phyloP scores from a whole-genome alignment of 345 rosid genomes.

The Geranium brycei region DNA sequence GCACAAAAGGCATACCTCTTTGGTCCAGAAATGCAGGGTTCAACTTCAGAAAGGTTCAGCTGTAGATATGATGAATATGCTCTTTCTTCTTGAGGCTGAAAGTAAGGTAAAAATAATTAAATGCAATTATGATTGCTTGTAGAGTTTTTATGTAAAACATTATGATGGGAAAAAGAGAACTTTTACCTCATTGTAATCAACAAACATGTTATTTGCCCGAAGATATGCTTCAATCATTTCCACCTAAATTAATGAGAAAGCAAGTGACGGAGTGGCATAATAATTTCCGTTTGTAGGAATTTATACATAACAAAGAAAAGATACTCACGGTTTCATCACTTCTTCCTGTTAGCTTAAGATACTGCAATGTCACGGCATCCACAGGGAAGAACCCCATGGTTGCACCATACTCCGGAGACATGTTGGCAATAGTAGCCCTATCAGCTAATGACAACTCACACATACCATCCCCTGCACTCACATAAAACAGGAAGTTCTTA shows the following conservation, averaged over 20 bases:
- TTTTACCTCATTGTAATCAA: slow-evolving; percentile 73
- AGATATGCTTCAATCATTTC: slow-evolving; percentile 71
- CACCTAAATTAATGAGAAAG: slow-evolving; percentile 26
- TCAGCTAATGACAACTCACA: slow-evolving; percentile 69
- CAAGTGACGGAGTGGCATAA: background rate
- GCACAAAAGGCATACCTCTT: slow-evolving; percentile 36
- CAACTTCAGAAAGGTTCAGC: slow-evolving; percentile 60
- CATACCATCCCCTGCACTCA: slow-evolving; percentile 65
- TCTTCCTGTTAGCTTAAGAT: slow-evolving; percentile 79
- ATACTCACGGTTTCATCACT: slow-evolving; percentile 69
- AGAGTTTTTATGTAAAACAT: background rate
- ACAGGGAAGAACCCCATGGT: slow-evolving; percentile 97
- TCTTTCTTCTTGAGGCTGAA: slow-evolving; percentile 64
- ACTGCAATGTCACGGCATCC: slow-evolving; percentile 73
- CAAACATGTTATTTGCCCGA: slow-evolving; percentile 79
- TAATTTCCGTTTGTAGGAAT: background rate
- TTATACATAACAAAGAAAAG: background rate
- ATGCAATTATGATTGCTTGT: background rate
- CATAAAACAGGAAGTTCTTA: background rate
- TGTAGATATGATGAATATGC: slow-evolving; percentile 63
- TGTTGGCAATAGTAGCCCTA: slow-evolving; percentile 86
- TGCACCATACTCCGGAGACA: slow-evolving; percentile 97
- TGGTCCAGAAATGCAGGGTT: slow-evolving; percentile 83
- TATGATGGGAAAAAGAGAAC: background rate
- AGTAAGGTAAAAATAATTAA: background rate